A percentile compares a stretch with the other conserved stretches of the same genome.
These are phyloP conservation scores for Penicillium verrucosum DNA, from an alignment of 2,329 filamentous ascomycete genomes.

Conservation along the genomic window DNA sequence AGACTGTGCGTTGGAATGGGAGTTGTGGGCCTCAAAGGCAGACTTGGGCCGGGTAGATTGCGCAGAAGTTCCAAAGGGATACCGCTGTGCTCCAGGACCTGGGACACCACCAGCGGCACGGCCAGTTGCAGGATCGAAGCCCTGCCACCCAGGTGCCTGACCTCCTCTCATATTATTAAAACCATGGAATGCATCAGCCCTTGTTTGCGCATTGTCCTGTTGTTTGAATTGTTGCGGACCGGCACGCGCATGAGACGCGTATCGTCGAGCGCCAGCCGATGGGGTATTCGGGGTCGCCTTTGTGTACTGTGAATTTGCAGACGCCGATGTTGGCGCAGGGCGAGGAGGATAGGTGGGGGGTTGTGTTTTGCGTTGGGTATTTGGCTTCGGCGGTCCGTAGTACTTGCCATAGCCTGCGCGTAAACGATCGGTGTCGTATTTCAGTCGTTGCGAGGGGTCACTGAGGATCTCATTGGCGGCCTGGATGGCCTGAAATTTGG, in stretches of 20 bases:
- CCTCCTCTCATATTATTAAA: slow-evolving; percentile 46
- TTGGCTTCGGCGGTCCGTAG: slow-evolving; percentile 32
- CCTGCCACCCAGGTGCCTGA: slow-evolving; percentile 35
- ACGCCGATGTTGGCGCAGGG: slow-evolving; percentile 25
- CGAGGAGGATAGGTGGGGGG: slow-evolving; percentile 24
- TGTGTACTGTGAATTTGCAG: slow-evolving; percentile 12
- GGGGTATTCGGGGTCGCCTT: slow-evolving; percentile 28
- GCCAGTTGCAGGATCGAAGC: slow-evolving; percentile 41
- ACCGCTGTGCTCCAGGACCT: slow-evolving; percentile 19
- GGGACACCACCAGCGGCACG: slow-evolving; percentile 22
- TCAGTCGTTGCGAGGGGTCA: slow-evolving; percentile 56
- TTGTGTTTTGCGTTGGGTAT: slow-evolving; percentile 29
- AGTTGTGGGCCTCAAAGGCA: slow-evolving; percentile 40
- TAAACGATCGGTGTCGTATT: slow-evolving; percentile 61
- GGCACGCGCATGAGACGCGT: slow-evolving; percentile 41
- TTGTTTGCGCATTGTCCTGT: slow-evolving; percentile 40
- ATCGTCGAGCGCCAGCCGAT: slow-evolving; percentile 40
- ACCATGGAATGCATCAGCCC: slow-evolving; percentile 44
- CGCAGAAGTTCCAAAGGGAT: slow-evolving; percentile 22
- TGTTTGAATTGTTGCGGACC: slow-evolving; percentile 39
- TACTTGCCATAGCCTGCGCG: slow-evolving; percentile 46
- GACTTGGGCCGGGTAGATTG: slow-evolving; percentile 33
- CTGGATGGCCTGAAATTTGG: slow-evolving; percentile 83
- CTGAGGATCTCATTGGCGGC: slow-evolving; percentile 75
- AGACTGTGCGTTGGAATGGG: slow-evolving; percentile 38